phyloP scores from a whole-genome alignment of 1,284 basidiomycete genomes.

The Bondarzewia mesenterica region DNA sequence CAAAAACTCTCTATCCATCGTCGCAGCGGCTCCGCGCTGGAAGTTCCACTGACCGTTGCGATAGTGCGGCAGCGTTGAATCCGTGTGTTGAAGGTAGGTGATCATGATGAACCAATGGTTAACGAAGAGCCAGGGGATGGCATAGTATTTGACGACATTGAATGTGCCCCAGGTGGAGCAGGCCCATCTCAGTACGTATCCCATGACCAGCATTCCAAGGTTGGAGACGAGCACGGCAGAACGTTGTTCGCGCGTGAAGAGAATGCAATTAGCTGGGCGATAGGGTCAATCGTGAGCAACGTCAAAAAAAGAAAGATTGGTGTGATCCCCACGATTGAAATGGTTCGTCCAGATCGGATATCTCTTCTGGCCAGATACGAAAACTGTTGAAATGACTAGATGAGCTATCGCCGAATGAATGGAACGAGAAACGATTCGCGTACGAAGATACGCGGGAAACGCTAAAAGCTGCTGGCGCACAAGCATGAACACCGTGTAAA shows the following conservation, averaged over 20 bases:
- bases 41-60: constrained; percentile 48
- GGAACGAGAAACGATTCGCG: constrained; percentile 11
- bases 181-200: constrained; percentile 28
- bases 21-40: constrained; percentile 56
- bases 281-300: neutral
- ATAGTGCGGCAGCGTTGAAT: constrained; percentile 42
- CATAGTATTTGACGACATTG: constrained; percentile 44
- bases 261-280: constrained; percentile 40
- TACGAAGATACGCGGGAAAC: constrained; percentile 62
- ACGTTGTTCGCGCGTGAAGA: constrained; percentile 46
- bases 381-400: constrained; percentile 29
- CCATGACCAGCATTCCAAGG: constrained; percentile 42
- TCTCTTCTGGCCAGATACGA: constrained; percentile 55
- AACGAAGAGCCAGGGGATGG: constrained; percentile 48
- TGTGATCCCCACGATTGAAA: constrained; percentile 39
- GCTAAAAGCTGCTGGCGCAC: constrained; percentile 67
- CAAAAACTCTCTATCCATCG: constrained; percentile 49
- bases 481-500: constrained; percentile 47
- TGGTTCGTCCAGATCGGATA: constrained; percentile 62
- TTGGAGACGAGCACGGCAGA: constrained; percentile 48
- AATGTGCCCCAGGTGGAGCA: constrained; percentile 26
- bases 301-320: neutral
- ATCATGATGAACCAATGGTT: constrained; percentile 56
- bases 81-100: constrained; percentile 50
- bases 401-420: neutral